A percentile compares a stretch with the other conserved stretches of the same genome.
These are phyloP conservation scores for Ascochyta viciae-villosae DNA, from an alignment of 2,329 filamentous ascomycete genomes.

Conservation along the genomic window DNA sequence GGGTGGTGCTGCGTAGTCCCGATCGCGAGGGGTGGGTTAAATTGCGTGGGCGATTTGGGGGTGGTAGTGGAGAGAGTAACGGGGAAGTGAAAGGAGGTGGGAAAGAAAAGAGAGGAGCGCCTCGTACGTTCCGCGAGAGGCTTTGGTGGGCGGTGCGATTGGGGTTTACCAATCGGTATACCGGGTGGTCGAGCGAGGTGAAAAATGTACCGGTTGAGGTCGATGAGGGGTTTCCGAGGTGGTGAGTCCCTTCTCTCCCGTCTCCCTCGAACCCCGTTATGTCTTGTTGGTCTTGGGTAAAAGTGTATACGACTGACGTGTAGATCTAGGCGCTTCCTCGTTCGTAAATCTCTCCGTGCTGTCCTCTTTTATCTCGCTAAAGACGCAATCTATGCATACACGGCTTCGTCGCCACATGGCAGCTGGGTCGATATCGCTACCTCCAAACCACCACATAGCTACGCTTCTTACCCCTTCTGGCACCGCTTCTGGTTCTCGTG, in stretches of 20 bases:
- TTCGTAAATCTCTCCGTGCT: slow-evolving; percentile 24
- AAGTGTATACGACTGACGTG: too few relatives aligned
- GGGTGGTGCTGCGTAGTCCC: slow-evolving; percentile 29
- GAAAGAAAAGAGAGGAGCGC: slow-evolving; percentile 1
- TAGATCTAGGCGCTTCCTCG: slow-evolving; percentile 26
- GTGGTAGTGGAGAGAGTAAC: not conserved
- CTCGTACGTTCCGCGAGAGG: slow-evolving; percentile 16
- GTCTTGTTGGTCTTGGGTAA: too few relatives aligned
- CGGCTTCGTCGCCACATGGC: slow-evolving; percentile 32
- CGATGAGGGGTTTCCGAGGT: slow-evolving; percentile 24
- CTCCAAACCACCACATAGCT: slow-evolving; percentile 8
- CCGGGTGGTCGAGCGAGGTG: slow-evolving; percentile 37
- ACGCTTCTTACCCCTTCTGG: slow-evolving; percentile 14
- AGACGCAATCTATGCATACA: slow-evolving; percentile 24
- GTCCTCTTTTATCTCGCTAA: slow-evolving; percentile 22
- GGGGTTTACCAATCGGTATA: slow-evolving; percentile 25
- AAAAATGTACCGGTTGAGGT: slow-evolving; percentile 36
- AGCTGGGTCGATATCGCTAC: slow-evolving; percentile 25
- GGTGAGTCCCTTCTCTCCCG: slow-evolving; percentile 18
- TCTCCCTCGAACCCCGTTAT: too few relatives aligned
- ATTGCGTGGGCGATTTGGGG: not conserved
- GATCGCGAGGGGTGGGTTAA: slow-evolving; percentile 37
- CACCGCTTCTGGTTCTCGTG: slow-evolving; percentile 24
- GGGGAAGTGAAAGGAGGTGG: not conserved
- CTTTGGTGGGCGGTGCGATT: slow-evolving; percentile 34